A percentile compares a stretch with the other conserved stretches of the same genome.
Conservation (phyloP, 148 eudicot genomes). For the Diospyros lotus region DNA sequence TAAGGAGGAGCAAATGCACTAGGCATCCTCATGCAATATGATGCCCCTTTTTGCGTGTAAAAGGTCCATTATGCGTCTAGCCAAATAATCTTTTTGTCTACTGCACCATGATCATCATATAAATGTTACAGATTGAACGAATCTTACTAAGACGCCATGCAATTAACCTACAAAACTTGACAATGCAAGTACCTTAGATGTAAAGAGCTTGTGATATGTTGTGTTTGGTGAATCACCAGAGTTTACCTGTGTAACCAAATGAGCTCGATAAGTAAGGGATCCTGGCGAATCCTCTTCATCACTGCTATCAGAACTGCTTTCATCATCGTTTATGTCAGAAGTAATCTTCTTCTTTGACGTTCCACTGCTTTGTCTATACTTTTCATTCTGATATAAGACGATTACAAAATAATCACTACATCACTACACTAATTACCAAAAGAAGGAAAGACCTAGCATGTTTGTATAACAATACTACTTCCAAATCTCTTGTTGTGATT, state of each 20-base stretch:
- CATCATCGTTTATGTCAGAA: constrained; percentile 47
- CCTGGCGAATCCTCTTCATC: constrained; percentile 72
- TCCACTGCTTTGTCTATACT: constrained; percentile 43
- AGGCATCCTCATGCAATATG: too few species aligned
- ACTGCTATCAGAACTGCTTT: constrained; percentile 68
- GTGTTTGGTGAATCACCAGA: not conserved
- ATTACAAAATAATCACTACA: not conserved
- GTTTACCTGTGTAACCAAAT: constrained; percentile 70
- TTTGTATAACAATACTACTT: too few species aligned
- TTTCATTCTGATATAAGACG: constrained; percentile 42
- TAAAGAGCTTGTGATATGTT: not conserved
- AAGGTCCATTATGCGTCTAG: too few species aligned
- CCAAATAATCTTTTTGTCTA: too few species aligned
- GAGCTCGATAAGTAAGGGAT: constrained; percentile 69
- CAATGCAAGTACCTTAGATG: too few species aligned
- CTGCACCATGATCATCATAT: too few species aligned
- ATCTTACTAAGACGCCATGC: too few species aligned
- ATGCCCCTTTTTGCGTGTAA: too few species aligned
- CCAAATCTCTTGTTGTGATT: not conserved
- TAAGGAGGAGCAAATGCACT: too few species aligned
- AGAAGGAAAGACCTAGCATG: too few species aligned
- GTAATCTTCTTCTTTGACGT: constrained; percentile 63
- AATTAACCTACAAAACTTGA: too few species aligned
- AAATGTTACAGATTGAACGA: too few species aligned
- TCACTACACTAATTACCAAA: not conserved